These are phyloP conservation scores for Cutaneotrichosporon arboriforme DNA, from an alignment of 1,284 basidiomycete species.

Conservation along the genomic window DNA sequence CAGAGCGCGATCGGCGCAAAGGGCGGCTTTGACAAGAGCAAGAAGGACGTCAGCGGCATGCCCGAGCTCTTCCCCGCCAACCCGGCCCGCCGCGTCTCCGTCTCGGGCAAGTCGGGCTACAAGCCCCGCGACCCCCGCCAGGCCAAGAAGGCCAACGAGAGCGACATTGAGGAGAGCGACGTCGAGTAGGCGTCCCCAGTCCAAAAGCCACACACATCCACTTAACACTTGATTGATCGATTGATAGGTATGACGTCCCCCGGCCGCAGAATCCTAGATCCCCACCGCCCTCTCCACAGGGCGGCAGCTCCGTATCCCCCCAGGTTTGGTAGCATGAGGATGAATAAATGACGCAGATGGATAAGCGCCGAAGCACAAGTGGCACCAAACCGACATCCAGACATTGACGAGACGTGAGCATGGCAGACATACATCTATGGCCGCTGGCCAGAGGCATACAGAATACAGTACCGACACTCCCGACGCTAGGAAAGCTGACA, in stretches of 20 bases:
- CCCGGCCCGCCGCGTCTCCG: slow-evolving; percentile 39
- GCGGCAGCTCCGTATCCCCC: too few relatives aligned
- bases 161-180: slow-evolving; percentile 47
- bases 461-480: too few relatives aligned
- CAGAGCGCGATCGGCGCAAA: slow-evolving; percentile 24
- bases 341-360: neutral
- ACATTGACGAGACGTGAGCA: too few relatives aligned
- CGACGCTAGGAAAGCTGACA: too few relatives aligned
- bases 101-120: slow-evolving; percentile 17
- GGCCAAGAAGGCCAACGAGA: slow-evolving; percentile 41
- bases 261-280: too few relatives aligned
- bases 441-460: too few relatives aligned
- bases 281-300: too few relatives aligned
- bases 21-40: slow-evolving; percentile 4
- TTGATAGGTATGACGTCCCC: neutral
- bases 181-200: slow-evolving; percentile 35
- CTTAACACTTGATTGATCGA: neutral
- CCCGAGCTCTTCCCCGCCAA: slow-evolving; percentile 44
- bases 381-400: too few relatives aligned
- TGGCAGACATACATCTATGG: too few relatives aligned
- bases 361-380: too few relatives aligned
- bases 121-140: slow-evolving; percentile 18
- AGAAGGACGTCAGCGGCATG: slow-evolving; percentile 33
- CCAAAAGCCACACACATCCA: neutral
- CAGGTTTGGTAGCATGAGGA: slow-evolving; percentile 3